phyloP scores from a whole-genome alignment of 768 basidiomycete species.

The Mycena rosella region DNA sequence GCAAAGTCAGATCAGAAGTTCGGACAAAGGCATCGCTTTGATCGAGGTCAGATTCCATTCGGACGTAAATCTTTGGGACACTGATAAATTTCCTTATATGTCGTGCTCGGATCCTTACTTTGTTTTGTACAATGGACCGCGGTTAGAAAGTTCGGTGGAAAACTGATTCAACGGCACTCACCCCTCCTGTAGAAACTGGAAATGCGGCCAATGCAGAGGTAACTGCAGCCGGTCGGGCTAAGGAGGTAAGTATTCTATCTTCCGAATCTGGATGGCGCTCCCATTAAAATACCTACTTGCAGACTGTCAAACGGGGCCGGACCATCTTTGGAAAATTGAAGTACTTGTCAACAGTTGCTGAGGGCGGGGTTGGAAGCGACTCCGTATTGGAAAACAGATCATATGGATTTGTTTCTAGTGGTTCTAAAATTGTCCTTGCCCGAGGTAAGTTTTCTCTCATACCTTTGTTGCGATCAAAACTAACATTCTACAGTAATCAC shows the following conservation, averaged over 20 bases:
- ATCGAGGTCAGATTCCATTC: too few relatives aligned
- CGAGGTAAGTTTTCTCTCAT: neutral
- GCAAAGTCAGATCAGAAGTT: too few relatives aligned
- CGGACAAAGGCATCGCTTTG: too few relatives aligned
- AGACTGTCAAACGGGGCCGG: neutral
- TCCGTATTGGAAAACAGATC: neutral
- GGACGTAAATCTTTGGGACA: too few relatives aligned
- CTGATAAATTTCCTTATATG: too few relatives aligned
- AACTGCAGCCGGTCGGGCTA: neutral
- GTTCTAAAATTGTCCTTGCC: constrained; percentile 1
- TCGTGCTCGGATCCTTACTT: too few relatives aligned
- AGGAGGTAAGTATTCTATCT: neutral
- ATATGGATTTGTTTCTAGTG: constrained; percentile 5
- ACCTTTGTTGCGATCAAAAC: neutral
- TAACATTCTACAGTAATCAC: constrained; percentile 2
- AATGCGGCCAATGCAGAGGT: constrained; percentile 18
- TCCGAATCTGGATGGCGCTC: too few relatives aligned
- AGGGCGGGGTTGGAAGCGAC: neutral
- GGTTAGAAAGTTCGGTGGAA: too few relatives aligned
- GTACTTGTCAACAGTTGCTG: neutral
- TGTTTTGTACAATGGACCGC: too few relatives aligned
- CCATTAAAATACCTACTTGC: neutral
- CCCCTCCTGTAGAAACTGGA: too few relatives aligned
- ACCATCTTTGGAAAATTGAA: constrained; percentile 1
- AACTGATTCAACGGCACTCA: too few relatives aligned